Conservation (phyloP, 1,284 basidiomycete species). For the Neolentinus lepideus region DNA sequence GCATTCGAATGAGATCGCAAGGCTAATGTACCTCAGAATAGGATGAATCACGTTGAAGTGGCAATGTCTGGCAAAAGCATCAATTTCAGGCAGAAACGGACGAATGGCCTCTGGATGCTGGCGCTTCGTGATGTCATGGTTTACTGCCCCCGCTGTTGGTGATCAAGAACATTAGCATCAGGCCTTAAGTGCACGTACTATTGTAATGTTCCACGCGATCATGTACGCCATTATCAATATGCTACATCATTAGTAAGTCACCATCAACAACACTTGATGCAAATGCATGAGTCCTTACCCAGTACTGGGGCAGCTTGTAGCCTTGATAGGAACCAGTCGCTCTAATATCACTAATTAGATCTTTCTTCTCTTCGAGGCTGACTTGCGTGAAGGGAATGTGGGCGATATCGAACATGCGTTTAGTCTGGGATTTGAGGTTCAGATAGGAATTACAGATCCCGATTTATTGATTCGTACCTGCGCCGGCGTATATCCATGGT, state of each 20-base stretch:
- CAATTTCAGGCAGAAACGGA: slow-evolving; percentile 52
- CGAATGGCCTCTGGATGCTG: slow-evolving; percentile 41
- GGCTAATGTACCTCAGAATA: slow-evolving; percentile 34
- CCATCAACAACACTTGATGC: neutral
- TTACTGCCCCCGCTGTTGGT: slow-evolving; percentile 25
- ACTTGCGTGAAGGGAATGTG: slow-evolving; percentile 52
- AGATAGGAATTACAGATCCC: neutral
- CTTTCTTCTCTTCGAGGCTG: slow-evolving; percentile 46
- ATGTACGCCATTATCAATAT: slow-evolving; percentile 44
- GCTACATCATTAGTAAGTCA: slow-evolving; percentile 21
- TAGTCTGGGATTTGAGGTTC: slow-evolving; percentile 18
- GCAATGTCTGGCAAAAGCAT: slow-evolving; percentile 42
- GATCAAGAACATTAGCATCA: neutral
- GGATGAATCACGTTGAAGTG: slow-evolving; percentile 43
- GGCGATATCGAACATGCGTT: slow-evolving; percentile 57
- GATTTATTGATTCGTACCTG: slow-evolving; percentile 27
- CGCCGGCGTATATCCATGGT: slow-evolving; percentile 43
- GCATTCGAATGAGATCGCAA: neutral
- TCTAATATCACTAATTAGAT: slow-evolving; percentile 40
- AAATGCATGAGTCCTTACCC: slow-evolving; percentile 38
- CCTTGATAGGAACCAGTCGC: slow-evolving; percentile 48
- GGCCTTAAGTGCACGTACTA: slow-evolving; percentile 3
- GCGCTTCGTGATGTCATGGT: slow-evolving; percentile 37
- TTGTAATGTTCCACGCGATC: slow-evolving; percentile 43
- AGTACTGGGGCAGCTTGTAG: slow-evolving; percentile 50